Evolutionary conservation across 2,329 filamentous ascomycete genomes (phyloP), one percentile per base, ranked within the genome.

Genomic region (Epichloe sylvatica): DNA sequence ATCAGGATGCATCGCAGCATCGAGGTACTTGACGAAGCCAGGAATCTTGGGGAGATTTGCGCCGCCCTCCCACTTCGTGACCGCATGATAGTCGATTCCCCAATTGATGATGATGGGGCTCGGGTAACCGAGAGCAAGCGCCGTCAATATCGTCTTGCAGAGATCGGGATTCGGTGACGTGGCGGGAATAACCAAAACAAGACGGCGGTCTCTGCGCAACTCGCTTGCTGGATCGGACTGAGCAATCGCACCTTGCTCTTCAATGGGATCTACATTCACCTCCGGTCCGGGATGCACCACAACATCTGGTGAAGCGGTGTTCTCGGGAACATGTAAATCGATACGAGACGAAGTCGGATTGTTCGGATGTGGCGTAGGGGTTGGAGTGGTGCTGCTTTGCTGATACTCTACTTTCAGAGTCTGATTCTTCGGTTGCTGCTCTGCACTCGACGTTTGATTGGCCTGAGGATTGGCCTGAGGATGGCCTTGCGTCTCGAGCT

Each of bases 61-160:
- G 37, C 53, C 52, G 39, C 49, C 49, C 2, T 52, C 51, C 42
- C 53, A 54, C 34, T 50, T 48, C 3, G 43, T 52, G 12, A 49
- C 39, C 6, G 45, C 33, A 38, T 50, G 42, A 30, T 52, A 51
- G 42, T 55, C 51, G 21, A 51, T 49, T 5, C 51, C 52, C 58
- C 57, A 60, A 45, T 59, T 58, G 40, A 57, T 52, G 41, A 59
- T 55, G 33, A 59, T 48, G 2, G 57, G 56, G 15, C 51, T 54
- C 5, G 56, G 57, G 42, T 60, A 59, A 3, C 52, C 57, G 13
- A 55, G 52, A 3, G 52, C 55, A n/a, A 55, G 30, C 4, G 51
- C 53, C 12, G 51, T 57, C 17, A 55, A 45, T 13, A 60, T 46
- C 34, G 53, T 53, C 48, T 59, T 60, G 49, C 57, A 60, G 2